Evolutionary conservation across 352 stramenopile species (phyloP).

Genomic region (Phytophthora chlamydospora): DNA sequence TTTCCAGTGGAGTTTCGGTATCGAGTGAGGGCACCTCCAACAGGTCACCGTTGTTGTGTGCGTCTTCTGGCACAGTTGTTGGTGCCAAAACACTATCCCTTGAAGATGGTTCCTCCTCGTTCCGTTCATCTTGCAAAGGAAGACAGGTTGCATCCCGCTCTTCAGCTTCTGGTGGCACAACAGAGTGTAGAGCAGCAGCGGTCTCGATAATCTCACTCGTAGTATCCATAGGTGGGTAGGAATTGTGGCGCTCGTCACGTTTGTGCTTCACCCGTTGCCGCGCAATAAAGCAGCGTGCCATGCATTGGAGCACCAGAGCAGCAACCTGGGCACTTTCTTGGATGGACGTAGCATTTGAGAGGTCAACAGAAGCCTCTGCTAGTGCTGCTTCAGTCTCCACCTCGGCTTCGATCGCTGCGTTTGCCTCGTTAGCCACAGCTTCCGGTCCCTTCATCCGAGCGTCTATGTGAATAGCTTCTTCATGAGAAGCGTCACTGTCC

Average conservation of each 20-base stretch:
- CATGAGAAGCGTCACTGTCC: background rate
- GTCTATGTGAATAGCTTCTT: background rate
- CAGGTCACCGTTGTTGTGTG: background rate
- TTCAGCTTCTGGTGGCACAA: background rate
- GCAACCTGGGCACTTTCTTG: constrained; percentile 18
- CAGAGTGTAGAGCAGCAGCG: background rate
- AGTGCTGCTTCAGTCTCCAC: background rate
- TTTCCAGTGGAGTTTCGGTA: background rate
- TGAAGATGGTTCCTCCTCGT: background rate
- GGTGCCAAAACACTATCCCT: background rate
- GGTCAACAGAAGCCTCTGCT: background rate
- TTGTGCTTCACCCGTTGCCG: constrained; percentile 33
- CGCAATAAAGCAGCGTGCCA: constrained; percentile 43
- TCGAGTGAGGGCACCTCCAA: background rate
- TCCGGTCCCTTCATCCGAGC: background rate
- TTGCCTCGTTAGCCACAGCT: background rate
- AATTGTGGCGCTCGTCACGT: constrained; percentile 18
- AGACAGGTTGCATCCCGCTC: background rate
- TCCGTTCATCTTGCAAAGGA: background rate
- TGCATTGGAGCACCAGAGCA: constrained; percentile 47
- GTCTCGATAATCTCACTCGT: background rate
- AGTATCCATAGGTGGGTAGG: background rate
- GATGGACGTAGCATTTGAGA: background rate
- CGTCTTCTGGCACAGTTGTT: background rate
- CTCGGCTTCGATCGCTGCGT: background rate